These are phyloP conservation scores for Limnanthes douglasii DNA, from an alignment of 345 rosid genomes.

Conservation along the genomic window DNA sequence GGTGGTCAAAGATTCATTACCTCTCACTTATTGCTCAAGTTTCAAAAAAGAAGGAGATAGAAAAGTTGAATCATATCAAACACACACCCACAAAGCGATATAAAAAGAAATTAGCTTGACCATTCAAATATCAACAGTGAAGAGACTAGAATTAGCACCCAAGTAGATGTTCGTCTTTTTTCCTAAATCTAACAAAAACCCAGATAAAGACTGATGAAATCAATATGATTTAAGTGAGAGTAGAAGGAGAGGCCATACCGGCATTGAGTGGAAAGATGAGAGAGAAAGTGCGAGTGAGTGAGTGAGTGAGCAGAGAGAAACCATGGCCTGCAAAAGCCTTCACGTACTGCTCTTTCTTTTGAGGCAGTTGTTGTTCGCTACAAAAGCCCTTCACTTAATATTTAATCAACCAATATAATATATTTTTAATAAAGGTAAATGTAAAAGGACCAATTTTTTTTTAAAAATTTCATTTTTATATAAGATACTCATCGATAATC, in stretches of 20 bases:
- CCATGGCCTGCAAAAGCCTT: conserved; percentile 20
- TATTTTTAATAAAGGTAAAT: no score
- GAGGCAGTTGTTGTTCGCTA: conserved; percentile 14
- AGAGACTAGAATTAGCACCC: no score
- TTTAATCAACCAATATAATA: no score
- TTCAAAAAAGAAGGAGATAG: conserved; percentile 7
- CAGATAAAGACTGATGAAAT: conserved; percentile 10
- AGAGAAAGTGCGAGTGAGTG: no score
- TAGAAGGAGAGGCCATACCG: conserved; percentile 10
- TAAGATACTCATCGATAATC: no score
- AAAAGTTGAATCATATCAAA: conserved; percentile 9
- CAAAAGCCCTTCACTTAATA: conserved; percentile 12
- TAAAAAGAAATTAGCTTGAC: conserved; percentile 6
- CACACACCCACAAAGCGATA: conserved; percentile 5
- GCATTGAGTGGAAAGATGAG: conserved; percentile 1
- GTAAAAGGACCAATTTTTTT: no score
- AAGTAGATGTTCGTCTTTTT: no score
- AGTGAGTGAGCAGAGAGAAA: conserved; percentile 13
- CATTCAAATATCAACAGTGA: conserved; percentile 17
- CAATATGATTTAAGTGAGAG: conserved; percentile 3
- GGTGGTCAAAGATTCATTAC: conserved; percentile 28
- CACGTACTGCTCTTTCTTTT: conserved; percentile 15
- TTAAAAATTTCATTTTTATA: no score
- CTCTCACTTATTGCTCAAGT: conserved; percentile 19
- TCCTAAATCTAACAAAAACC: conserved; percentile 8